phyloP scores from a whole-genome alignment of 257 asterid genomes.

The Solanum paucissectum region DNA sequence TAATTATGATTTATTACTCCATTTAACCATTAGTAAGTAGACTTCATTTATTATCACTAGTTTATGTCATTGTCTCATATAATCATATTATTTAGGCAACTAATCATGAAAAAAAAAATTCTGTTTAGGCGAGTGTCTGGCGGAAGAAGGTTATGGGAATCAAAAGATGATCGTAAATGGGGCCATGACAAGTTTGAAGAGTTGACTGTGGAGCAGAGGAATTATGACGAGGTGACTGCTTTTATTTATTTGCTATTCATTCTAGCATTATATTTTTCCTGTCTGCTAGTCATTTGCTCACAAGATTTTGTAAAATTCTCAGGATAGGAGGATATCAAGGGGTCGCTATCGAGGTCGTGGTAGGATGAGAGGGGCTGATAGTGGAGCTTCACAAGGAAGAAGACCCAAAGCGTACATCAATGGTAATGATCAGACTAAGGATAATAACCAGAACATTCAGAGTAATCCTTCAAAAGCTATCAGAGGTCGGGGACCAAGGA shows the following conservation, averaged over 20 bases:
- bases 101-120: not conserved
- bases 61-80: not conserved
- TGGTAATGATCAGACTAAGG: slow-evolving; percentile 27
- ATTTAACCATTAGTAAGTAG: not conserved
- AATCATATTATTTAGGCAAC: not conserved
- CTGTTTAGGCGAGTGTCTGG: slow-evolving; percentile 63
- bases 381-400: slow-evolving; percentile 40
- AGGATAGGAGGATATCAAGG: slow-evolving; percentile 67
- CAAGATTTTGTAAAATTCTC: not conserved
- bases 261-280: not conserved
- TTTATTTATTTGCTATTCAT: not conserved
- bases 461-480: slow-evolving; percentile 45
- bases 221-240: slow-evolving; percentile 51
- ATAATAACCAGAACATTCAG: slow-evolving; percentile 17
- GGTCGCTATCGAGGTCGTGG: slow-evolving; percentile 74
- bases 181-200: slow-evolving; percentile 99
- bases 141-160: slow-evolving; percentile 87
- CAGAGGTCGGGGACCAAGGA: slow-evolving; percentile 86
- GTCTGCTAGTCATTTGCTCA: not conserved
- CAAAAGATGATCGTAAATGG: slow-evolving; percentile 93
- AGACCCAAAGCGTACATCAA: slow-evolving; percentile 32
- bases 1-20: not conserved
- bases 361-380: slow-evolving; percentile 48
- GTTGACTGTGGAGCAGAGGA: slow-evolving; percentile 55
- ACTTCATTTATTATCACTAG: not conserved